Base-by-base conservation (phyloP, 164 flowering plant genomes). In the Sextonia rubra region DNA sequence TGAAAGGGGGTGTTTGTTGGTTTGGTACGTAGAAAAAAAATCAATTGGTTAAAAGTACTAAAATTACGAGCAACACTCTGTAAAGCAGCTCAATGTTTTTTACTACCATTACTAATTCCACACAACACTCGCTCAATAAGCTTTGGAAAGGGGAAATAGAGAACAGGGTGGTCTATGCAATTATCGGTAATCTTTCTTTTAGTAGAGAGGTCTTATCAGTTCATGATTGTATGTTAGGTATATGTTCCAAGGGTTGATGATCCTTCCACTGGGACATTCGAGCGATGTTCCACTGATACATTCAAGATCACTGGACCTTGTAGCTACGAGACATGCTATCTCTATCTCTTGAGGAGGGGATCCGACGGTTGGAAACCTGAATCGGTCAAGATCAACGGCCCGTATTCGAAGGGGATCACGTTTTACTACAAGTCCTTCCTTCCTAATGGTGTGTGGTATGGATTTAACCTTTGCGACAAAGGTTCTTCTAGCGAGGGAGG, bases 191-290 rank as follows among this genome's bases (percentile, higher is more conserved):
- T 32, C 1, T 32, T 32, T 32, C 44, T 32, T 32, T 32, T 32
- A 32, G 37, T 32, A 32, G 4, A 0, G 37, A 30, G 37, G 3
- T 64, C 2, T 64, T 1, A 30, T 32, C 27, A 5, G 22, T 3
- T 27, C 4, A 15, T 37, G 52, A 44, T 66, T 48, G 69, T 23
- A 29, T 65, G 58, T 37, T 70, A 93, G 97, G 87, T 92, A 3
- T 89, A 91, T 70, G 94, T 82, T 12, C 87, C 91, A 24, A 84
- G 93, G 63, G 32, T 92, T 4, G 96, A 92, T 48, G 90, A 92
- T 74, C 96, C 94, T 62, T 76, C 83, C 1, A 66, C 90, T 1
- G 44, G 87, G 32, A 75, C 94, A 24, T 92, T 92, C 52, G 93
- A 89, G 73, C 22, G 86, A 11, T 93, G 98, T 71, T 93, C 98